phyloP scores from a whole-genome alignment of 495 filamentous ascomycete species.

The Aspergillus sclerotiicarbonarius region DNA sequence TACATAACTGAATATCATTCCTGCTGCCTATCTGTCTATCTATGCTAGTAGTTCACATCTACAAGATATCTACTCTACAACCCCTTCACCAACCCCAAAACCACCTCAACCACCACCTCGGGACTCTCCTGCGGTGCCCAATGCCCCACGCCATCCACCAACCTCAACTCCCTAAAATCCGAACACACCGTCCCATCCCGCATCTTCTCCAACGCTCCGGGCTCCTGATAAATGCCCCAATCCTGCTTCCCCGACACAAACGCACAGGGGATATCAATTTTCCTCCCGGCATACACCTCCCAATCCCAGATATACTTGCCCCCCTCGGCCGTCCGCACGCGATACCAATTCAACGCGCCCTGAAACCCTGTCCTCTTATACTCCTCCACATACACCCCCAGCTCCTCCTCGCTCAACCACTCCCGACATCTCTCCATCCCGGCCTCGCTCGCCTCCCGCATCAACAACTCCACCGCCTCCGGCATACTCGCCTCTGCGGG shows the following conservation, averaged over 20 bases:
- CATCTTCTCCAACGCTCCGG: constrained; percentile 60
- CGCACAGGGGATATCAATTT: constrained; percentile 58
- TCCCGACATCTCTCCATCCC: constrained; percentile 22
- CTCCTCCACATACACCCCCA: constrained; percentile 59
- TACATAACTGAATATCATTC: too few relatives aligned
- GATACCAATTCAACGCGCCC: constrained; percentile 70
- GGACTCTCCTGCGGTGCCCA: constrained; percentile 69
- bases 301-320: constrained; percentile 46
- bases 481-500: constrained; percentile 56
- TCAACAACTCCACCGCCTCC: constrained; percentile 48
- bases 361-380: constrained; percentile 68
- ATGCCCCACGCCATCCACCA: constrained; percentile 61
- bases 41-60: neutral
- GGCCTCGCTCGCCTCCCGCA: constrained; percentile 47
- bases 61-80: constrained; percentile 4
- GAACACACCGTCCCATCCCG: constrained; percentile 38
- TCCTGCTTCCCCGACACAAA: constrained; percentile 61
- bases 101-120: constrained; percentile 48
- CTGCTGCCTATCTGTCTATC: neutral
- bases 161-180: constrained; percentile 48
- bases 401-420: constrained; percentile 57
- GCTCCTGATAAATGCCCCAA: constrained; percentile 68
- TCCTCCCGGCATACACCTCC: constrained; percentile 58
- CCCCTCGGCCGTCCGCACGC: constrained; percentile 52
- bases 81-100: constrained; percentile 40